Evolutionary conservation across 2,329 filamentous ascomycete genomes (phyloP).

Genomic region (Colletotrichum endophyticum): DNA sequence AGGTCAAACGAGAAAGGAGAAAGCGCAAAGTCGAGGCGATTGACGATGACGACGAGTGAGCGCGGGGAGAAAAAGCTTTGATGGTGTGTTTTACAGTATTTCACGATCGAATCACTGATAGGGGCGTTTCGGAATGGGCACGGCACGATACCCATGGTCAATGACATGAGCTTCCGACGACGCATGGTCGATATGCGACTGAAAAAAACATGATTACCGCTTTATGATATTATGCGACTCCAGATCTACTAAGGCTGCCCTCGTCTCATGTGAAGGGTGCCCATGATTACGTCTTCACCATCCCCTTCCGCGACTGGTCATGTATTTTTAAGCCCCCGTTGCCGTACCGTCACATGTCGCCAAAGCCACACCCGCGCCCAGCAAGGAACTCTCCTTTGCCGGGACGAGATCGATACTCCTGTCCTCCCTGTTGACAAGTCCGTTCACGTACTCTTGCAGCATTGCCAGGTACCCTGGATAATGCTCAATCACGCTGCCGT

Average conservation of each 20-base stretch:
- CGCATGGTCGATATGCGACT: neutral
- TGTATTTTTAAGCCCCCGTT: neutral
- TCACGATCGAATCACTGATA: neutral
- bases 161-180: neutral
- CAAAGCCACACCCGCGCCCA: conserved; percentile 76
- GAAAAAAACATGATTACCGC: neutral
- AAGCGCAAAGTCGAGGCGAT: conserved; percentile 12
- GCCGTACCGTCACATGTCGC: conserved; percentile 34
- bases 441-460: conserved; percentile 69
- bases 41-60: conserved; percentile 19
- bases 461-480: conserved; percentile 71
- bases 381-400: conserved; percentile 75
- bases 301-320: neutral
- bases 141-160: neutral
- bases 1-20: conserved; percentile 3
- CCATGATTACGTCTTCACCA: neutral
- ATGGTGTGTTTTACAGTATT: neutral
- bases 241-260: neutral
- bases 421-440: conserved; percentile 48
- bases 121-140: neutral
- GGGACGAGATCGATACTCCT: conserved; percentile 67
- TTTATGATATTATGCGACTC: neutral
- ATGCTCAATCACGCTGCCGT: conserved; percentile 79
- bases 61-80: neutral
- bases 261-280: neutral